Percentiles rank a stretch among this genome's conserved stretches.
Evolutionary conservation across 176 grass and related monocot genomes (phyloP).

Genomic region (Typha latifolia): DNA sequence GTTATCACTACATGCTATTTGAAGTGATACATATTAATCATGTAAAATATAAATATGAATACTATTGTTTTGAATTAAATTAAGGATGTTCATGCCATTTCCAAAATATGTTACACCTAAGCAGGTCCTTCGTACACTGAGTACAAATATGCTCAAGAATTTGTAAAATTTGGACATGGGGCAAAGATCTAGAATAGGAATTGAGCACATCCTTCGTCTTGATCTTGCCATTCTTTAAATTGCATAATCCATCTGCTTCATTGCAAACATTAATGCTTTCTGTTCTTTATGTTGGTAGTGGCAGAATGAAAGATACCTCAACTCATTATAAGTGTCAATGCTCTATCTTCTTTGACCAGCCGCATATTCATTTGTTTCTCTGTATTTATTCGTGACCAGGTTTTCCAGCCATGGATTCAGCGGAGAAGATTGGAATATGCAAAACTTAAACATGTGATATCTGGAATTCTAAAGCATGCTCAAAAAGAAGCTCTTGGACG

Average conservation of each 20-base stretch:
- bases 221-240: too few relatives aligned
- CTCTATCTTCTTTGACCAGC: background rate
- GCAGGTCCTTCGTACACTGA: too few relatives aligned
- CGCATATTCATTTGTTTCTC: background rate
- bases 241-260: too few relatives aligned
- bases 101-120: too few relatives aligned
- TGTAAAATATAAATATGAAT: background rate
- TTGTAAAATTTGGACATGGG: too few relatives aligned
- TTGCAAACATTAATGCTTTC: too few relatives aligned
- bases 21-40: background rate
- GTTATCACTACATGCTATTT: background rate
- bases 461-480: slow-evolving; percentile 66
- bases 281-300: background rate
- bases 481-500: slow-evolving; percentile 49
- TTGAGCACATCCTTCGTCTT: too few relatives aligned
- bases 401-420: slow-evolving; percentile 94
- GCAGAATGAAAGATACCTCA: background rate
- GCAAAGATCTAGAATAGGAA: too few relatives aligned
- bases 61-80: background rate
- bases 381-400: slow-evolving; percentile 28
- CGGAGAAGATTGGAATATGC: slow-evolving; percentile 66
- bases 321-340: background rate
- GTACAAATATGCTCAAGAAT: too few relatives aligned
- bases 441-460: slow-evolving; percentile 73
- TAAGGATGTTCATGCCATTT: too few relatives aligned